phyloP scores from a whole-genome alignment of 2,329 filamentous ascomycete species.

The Xylogone sp. region DNA sequence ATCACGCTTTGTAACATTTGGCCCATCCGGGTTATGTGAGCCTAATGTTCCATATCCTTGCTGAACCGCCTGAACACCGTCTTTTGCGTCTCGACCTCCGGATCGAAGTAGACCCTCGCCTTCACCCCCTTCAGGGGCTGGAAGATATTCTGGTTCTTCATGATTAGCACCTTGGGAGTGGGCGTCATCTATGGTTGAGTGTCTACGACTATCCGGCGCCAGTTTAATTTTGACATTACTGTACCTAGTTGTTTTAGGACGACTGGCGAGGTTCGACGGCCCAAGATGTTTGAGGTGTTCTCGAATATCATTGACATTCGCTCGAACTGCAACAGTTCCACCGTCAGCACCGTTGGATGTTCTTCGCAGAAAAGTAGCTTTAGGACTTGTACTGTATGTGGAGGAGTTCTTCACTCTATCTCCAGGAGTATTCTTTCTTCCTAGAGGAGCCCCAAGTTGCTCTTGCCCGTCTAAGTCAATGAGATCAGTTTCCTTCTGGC shows the following conservation, averaged over 20 bases:
- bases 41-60: conserved; percentile 48
- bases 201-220: conserved; percentile 20
- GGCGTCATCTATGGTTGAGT: conserved; percentile 32
- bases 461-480: conserved; percentile 44
- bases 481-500: conserved; percentile 30
- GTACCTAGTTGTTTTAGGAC: conserved; percentile 58
- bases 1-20: not conserved
- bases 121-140: conserved; percentile 45
- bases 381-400: conserved; percentile 24
- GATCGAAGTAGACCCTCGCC: conserved; percentile 50
- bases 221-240: conserved; percentile 66
- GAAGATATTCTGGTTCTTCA: conserved; percentile 37
- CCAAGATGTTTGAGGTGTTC: conserved; percentile 62
- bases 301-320: conserved; percentile 59
- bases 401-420: conserved; percentile 11
- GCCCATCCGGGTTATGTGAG: not conserved
- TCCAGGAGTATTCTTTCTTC: conserved; percentile 11
- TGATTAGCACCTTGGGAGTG: conserved; percentile 32
- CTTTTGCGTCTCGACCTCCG: conserved; percentile 55
- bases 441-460: conserved; percentile 18
- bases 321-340: conserved; percentile 51
- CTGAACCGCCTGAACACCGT: conserved; percentile 60
- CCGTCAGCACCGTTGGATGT: conserved; percentile 53
- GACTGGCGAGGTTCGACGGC: conserved; percentile 62
- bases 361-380: conserved; percentile 55